Conservation (phyloP, 495 filamentous ascomycete species). For the Podospora australis region DNA sequence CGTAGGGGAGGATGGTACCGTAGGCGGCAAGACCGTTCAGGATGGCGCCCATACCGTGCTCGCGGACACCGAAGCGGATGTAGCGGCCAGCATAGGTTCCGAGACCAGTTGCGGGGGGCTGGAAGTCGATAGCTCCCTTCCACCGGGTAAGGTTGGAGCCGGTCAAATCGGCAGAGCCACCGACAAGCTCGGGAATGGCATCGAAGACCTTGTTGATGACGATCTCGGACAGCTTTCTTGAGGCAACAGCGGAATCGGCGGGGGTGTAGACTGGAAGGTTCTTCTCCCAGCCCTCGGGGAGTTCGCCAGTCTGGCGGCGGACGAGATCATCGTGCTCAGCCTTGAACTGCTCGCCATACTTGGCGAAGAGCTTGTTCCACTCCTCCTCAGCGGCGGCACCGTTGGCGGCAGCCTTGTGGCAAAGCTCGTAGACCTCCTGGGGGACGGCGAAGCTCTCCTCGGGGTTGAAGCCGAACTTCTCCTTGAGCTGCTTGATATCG, state of each 20-base stretch:
- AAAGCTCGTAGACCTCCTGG: conserved; percentile 88
- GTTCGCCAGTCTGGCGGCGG: conserved; percentile 73
- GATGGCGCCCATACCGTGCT: conserved; percentile 95
- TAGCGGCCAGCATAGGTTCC: conserved; percentile 90
- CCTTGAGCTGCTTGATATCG: conserved; percentile 86
- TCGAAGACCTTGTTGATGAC: conserved; percentile 85
- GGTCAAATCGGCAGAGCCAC: conserved; percentile 95
- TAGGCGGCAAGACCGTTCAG: conserved; percentile 98
- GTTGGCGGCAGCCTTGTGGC: conserved; percentile 69
- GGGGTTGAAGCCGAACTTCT: conserved; percentile 92
- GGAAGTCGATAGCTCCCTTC: conserved; percentile 97
- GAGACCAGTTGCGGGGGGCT: conserved; percentile 76
- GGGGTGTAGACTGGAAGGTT: conserved; percentile 87
- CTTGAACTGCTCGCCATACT: conserved; percentile 73
- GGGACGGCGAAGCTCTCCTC: conserved; percentile 90
- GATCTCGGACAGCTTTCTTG: conserved; percentile 90
- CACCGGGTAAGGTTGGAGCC: conserved; percentile 97
- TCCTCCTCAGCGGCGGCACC: conserved; percentile 89
- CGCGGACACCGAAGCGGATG: conserved; percentile 93
- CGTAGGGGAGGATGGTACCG: conserved; percentile 88
- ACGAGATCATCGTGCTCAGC: conserved; percentile 69
- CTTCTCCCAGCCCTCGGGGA: conserved; percentile 97
- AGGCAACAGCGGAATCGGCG: conserved; percentile 75
- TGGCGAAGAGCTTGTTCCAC: conserved; percentile 89
- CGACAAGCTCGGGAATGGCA: conserved; percentile 81